Conservation (phyloP, 306 rosid species). For the Cucurbita pepo region DNA sequence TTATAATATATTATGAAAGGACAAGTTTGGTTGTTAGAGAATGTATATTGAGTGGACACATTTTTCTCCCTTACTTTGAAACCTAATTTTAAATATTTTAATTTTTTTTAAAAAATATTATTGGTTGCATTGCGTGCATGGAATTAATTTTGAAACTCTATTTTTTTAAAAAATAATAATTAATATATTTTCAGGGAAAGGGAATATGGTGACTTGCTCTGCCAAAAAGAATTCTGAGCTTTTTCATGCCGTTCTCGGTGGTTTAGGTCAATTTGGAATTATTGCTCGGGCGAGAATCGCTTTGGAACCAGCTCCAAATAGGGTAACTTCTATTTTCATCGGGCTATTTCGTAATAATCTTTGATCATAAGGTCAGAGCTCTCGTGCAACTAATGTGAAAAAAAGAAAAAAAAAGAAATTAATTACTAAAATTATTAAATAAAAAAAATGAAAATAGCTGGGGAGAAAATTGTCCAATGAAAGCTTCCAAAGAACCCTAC, state of each 20-base stretch:
- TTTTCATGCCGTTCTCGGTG: slow-evolving; percentile 65
- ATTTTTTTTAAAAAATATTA: not conserved
- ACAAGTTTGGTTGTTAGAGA: not conserved
- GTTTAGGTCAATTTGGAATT: slow-evolving; percentile 82
- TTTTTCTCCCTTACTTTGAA: slow-evolving; percentile 2
- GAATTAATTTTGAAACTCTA: not conserved
- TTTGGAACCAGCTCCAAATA: slow-evolving; percentile 43
- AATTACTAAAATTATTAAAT: too few species aligned
- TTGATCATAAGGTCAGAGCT: too few species aligned
- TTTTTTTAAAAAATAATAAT: not conserved
- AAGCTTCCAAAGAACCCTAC: slow-evolving; percentile 1
- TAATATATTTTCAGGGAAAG: slow-evolving; percentile 29
- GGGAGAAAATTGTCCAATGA: not conserved
- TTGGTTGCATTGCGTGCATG: slow-evolving; percentile 2
- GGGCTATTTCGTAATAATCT: too few species aligned
- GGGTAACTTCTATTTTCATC: slow-evolving; percentile 16
- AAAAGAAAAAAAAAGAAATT: too few species aligned
- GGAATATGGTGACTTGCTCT: slow-evolving; percentile 59
- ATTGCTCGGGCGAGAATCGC: slow-evolving; percentile 75
- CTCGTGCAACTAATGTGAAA: too few species aligned
- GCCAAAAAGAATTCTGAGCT: slow-evolving; percentile 23
- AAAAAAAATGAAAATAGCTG: too few species aligned
- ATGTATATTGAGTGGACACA: not conserved
- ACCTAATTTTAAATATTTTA: not conserved
- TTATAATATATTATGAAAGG: not conserved